Evolutionary conservation across 208 protist genomes (phyloP).

Genomic region (Sergeia podlipaevii): DNA sequence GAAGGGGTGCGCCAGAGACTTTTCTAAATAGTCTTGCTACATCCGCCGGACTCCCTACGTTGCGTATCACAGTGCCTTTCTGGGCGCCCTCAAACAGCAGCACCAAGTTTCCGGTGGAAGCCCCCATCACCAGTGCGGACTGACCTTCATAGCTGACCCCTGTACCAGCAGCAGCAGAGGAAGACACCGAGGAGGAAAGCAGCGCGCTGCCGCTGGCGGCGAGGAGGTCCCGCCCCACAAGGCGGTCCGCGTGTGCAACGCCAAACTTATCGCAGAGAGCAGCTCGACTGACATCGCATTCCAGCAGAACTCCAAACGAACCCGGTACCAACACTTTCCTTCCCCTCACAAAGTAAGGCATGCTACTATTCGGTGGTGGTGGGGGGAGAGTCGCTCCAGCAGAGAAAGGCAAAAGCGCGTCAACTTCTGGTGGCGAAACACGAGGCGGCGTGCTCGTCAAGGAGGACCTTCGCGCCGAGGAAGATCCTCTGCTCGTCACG

Average conservation of each 20-base stretch:
- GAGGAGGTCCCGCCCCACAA: conserved; percentile 10
- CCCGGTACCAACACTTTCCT: conserved; percentile 21
- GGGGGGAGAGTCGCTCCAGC: too few relatives aligned
- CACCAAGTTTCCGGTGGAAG: conserved; percentile 28
- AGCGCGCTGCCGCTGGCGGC: neutral
- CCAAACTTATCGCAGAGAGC: conserved; percentile 25
- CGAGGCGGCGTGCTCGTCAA: too few relatives aligned
- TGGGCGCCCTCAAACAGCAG: conserved; percentile 31
- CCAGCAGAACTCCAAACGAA: conserved; percentile 28
- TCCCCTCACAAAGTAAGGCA: conserved; percentile 24
- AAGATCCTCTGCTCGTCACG: too few relatives aligned
- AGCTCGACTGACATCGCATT: conserved; percentile 23
- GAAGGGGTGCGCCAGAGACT: conserved; percentile 11
- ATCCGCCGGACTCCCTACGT: conserved; percentile 13
- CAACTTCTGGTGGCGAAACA: too few relatives aligned
- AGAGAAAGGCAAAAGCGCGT: too few relatives aligned
- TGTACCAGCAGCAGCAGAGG: neutral
- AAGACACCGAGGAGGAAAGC: neutral
- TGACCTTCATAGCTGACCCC: conserved; percentile 3
- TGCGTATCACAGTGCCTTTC: conserved; percentile 21
- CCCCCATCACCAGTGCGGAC: conserved; percentile 27
- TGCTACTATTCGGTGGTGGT: neutral
- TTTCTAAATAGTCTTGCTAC: conserved; percentile 26
- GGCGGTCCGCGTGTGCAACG: conserved; percentile 37
- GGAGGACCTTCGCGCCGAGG: too few relatives aligned